Evolutionary conservation across 1,284 basidiomycete genomes (phyloP).

Genomic region (Ustilago nuda): DNA sequence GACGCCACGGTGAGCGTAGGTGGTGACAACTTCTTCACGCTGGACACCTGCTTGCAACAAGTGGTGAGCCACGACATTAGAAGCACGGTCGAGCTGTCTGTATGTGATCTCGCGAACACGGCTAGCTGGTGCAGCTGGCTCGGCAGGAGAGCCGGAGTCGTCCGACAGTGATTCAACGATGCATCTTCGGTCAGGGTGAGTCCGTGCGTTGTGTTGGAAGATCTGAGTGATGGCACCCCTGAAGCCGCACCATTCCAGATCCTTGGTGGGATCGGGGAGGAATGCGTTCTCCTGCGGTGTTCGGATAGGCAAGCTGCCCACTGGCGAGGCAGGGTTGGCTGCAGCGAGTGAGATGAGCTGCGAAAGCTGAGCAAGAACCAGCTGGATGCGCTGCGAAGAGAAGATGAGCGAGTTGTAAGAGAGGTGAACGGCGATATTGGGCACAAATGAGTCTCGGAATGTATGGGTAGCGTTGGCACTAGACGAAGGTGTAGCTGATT

Average conservation of each 20-base stretch:
- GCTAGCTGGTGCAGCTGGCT: constrained; percentile 73
- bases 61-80: constrained; percentile 91
- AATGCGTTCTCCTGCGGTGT: constrained; percentile 78
- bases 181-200: constrained; percentile 63
- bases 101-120: constrained; percentile 79
- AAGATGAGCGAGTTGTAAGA: constrained; percentile 97
- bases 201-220: constrained; percentile 64
- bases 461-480: constrained; percentile 25
- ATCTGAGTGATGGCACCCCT: constrained; percentile 91
- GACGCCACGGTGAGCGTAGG: constrained; percentile 96
- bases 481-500: constrained; percentile 15
- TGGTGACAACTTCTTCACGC: constrained; percentile 96
- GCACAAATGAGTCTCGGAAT: constrained; percentile 71
- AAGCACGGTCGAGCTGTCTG: constrained; percentile 82
- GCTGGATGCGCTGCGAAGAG: constrained; percentile 80
- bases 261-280: constrained; percentile 84
- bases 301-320: constrained; percentile 63
- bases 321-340: constrained; percentile 70
- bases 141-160: constrained; percentile 74
- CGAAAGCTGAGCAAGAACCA: constrained; percentile 87
- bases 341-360: constrained; percentile 80
- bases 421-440: constrained; percentile 80
- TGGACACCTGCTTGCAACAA: constrained; percentile 86
- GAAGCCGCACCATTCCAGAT: constrained; percentile 97
- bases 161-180: constrained; percentile 73